Conservation (phyloP, 495 filamentous ascomycete genomes). For the Aspergillus heteromorphus region DNA sequence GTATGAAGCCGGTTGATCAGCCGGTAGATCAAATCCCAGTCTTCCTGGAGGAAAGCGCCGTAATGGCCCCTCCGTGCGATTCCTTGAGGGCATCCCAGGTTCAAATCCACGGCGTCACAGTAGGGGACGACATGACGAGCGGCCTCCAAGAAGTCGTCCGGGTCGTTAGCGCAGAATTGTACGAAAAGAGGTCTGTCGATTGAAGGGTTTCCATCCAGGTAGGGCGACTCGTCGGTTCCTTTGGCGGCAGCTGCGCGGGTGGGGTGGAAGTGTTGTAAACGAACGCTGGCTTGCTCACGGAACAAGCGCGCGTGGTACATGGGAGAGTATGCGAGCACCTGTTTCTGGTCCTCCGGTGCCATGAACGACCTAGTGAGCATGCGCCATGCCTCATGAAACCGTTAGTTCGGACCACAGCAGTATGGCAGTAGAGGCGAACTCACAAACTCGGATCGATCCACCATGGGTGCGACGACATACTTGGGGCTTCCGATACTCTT, state of each 20-base stretch:
- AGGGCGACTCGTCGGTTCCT: slow-evolving; percentile 30
- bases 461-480: slow-evolving; percentile 92
- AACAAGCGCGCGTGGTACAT: slow-evolving; percentile 94
- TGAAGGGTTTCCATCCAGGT: slow-evolving; percentile 79
- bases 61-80: slow-evolving; percentile 89
- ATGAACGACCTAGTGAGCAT: slow-evolving; percentile 90
- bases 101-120: slow-evolving; percentile 94
- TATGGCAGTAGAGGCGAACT: slow-evolving; percentile 26
- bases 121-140: slow-evolving; percentile 71
- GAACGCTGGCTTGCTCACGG: slow-evolving; percentile 65
- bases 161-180: slow-evolving; percentile 93
- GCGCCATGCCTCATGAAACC: slow-evolving; percentile 73
- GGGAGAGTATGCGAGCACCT: slow-evolving; percentile 77
- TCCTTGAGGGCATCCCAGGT: slow-evolving; percentile 96
- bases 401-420: slow-evolving; percentile 11
- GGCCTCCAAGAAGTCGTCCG: slow-evolving; percentile 68
- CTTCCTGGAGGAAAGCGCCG: slow-evolving; percentile 90
- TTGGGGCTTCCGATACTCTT: slow-evolving; percentile 88
- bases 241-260: slow-evolving; percentile 38
- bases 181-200: slow-evolving; percentile 87
- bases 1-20: slow-evolving; percentile 74
- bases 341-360: slow-evolving; percentile 49
- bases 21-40: slow-evolving; percentile 72
- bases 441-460: slow-evolving; percentile 97
- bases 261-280: slow-evolving; percentile 71